These are phyloP conservation scores for Calonectria naviculata DNA, from an alignment of 2,329 filamentous ascomycete species.

Conservation along the genomic window DNA sequence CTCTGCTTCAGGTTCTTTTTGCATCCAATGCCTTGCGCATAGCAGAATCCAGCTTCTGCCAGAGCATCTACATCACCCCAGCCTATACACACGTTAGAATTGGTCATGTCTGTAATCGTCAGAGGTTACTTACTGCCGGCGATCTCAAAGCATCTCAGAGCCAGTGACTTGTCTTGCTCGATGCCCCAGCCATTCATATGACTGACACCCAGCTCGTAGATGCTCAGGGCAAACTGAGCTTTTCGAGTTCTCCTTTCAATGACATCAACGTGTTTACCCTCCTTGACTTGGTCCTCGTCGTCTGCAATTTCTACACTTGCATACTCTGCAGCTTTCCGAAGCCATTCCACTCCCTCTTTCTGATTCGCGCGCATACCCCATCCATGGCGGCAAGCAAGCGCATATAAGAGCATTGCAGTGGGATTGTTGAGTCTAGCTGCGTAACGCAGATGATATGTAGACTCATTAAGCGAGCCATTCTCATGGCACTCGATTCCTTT, in stretches of 20 bases:
- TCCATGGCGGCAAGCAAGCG: constrained; percentile 92
- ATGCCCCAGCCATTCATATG: constrained; percentile 99
- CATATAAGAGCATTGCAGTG: constrained; percentile 96
- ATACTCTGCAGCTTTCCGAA: constrained; percentile 89
- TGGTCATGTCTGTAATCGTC: too few relatives aligned
- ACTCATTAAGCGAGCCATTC: constrained; percentile 87
- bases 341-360: constrained; percentile 89
- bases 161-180: constrained; percentile 88
- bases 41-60: constrained; percentile 95
- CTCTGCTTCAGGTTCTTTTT: constrained; percentile 98
- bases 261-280: constrained; percentile 72
- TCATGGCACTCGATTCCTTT: constrained; percentile 94
- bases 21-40: constrained; percentile 90
- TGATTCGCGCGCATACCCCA: constrained; percentile 98
- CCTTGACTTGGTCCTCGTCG: constrained; percentile 75
- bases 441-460: constrained; percentile 93
- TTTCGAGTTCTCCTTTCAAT: constrained; percentile 84
- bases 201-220: constrained; percentile 95
- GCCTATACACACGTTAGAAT: constrained; percentile 55
- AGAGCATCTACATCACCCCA: constrained; percentile 98
- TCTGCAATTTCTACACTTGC: constrained; percentile 86
- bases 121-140: constrained; percentile 74
- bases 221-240: constrained; percentile 93
- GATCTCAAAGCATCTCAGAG: constrained; percentile 94
- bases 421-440: constrained; percentile 88